phyloP scores from a whole-genome alignment of 192 early-diverging fungal genomes.

The Coemansia biformis region DNA sequence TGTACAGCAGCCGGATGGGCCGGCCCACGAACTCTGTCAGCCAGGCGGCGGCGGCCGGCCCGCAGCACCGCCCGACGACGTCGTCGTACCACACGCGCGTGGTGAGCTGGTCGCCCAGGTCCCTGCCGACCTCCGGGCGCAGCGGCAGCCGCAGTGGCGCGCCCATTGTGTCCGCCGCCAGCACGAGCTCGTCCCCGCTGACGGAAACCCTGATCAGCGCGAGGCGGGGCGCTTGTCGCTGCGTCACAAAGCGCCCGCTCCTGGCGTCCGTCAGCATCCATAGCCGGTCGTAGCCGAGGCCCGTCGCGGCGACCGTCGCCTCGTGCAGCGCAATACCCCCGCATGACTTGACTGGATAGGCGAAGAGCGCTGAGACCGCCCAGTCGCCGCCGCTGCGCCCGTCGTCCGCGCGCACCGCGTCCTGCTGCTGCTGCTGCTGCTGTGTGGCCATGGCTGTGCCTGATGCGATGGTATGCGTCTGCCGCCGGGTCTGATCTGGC shows the following conservation, averaged over 20 bases:
- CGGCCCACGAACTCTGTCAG: constrained; percentile 23
- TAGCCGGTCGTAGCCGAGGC: constrained; percentile 39
- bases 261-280: constrained; percentile 36
- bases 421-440: too few relatives aligned
- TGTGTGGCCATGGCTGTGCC: too few relatives aligned
- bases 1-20: constrained; percentile 32
- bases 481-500: too few relatives aligned
- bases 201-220: constrained; percentile 23
- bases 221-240: constrained; percentile 28
- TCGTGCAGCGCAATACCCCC: constrained; percentile 5
- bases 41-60: constrained; percentile 18
- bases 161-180: constrained; percentile 15
- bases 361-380: constrained; percentile 27
- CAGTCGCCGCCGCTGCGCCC: constrained; percentile 4
- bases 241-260: constrained; percentile 33
- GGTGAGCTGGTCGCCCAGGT: constrained; percentile 7
- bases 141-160: constrained; percentile 22
- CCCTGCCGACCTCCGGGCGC: constrained; percentile 8
- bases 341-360: constrained; percentile 47
- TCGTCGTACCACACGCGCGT: constrained; percentile 44
- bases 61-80: constrained; percentile 31
- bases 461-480: too few relatives aligned
- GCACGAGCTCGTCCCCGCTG: constrained; percentile 11
- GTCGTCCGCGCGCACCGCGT: not conserved
- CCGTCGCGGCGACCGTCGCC: constrained; percentile 18